Conservation (phyloP, 1,284 basidiomycete genomes). For the Ustilago shanxiensis region DNA sequence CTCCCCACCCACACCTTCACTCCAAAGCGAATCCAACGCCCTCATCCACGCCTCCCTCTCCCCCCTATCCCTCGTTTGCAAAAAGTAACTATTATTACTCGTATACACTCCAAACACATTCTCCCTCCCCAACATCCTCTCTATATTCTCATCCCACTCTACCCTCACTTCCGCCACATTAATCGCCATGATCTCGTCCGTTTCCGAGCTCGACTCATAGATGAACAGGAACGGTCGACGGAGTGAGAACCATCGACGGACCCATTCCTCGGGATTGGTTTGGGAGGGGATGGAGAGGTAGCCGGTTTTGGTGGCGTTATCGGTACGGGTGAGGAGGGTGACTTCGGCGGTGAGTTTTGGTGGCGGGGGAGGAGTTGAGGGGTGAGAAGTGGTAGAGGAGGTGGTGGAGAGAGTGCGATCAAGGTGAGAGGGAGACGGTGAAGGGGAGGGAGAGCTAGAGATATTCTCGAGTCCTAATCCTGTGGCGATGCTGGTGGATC, state of each 20-base stretch:
- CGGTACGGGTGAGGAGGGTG: slow-evolving; percentile 73
- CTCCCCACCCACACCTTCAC: not conserved
- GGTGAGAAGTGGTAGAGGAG: not conserved
- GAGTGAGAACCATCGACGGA: slow-evolving; percentile 87
- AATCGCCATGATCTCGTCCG: slow-evolving; percentile 83
- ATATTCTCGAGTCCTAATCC: slow-evolving; percentile 12
- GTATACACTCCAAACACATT: slow-evolving; percentile 62
- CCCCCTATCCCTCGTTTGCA: slow-evolving; percentile 41
- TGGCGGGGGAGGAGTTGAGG: not conserved
- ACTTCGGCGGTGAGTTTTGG: slow-evolving; percentile 57
- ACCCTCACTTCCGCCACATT: slow-evolving; percentile 87
- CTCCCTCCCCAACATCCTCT: slow-evolving; percentile 78
- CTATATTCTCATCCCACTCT: slow-evolving; percentile 87
- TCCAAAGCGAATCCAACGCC: slow-evolving; percentile 22
- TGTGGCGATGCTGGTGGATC: not conserved
- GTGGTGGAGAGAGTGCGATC: slow-evolving; percentile 4
- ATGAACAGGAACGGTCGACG: slow-evolving; percentile 86
- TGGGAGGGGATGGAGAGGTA: slow-evolving; percentile 82
- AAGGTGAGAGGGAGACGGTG: not conserved
- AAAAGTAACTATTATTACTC: slow-evolving; percentile 53
- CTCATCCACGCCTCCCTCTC: slow-evolving; percentile 57
- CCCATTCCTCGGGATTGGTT: slow-evolving; percentile 84
- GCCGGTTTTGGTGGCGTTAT: slow-evolving; percentile 86
- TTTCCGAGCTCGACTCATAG: slow-evolving; percentile 82
- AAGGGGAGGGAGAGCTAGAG: not conserved